Base-by-base conservation (phyloP, 345 rosid species). In the Euphorbia lathyris region DNA sequence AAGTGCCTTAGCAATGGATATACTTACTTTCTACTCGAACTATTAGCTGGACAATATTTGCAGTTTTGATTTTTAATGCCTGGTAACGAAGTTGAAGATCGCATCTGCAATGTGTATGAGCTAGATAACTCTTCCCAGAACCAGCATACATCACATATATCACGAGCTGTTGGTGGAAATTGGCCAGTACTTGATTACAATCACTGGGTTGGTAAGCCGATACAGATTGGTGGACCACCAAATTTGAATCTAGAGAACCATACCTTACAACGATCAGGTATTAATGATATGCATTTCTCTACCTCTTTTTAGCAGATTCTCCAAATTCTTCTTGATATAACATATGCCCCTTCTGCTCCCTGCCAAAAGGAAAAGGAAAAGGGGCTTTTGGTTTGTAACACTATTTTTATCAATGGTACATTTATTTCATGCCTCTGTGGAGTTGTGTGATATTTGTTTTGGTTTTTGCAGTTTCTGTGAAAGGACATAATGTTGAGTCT, bases 21-120 rank as follows among this genome's bases (percentile, higher is more conserved):
- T 58, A 70, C 77, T 60, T 48, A 55, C 52, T 42, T 48, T 75
- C 23, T 30, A 47, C 38, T n/a, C 42, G 74, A 77, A 78, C 57
- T 53, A 73, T 58, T 65, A 72, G 80, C 72, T 75, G 78, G 65
- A 72, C 73, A 50, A 50, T 12, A 43, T 48, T 72, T 70, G 70
- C 76, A 58, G 55, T 68, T 65, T 34, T 58, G 30, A 52, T 74
- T 66, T 80, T 83, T 76, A 80, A 84, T 86, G 86, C 90, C 82
- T 81, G 85, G 73, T 71, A 71, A 80, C 77, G 75, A 71, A 75
- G 63, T 71, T 75, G 83, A 79, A 69, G 76, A 80, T 66, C 76
- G 84, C 55, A 63, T 80, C 74, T 64, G 58, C 80, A 68, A 73
- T 73, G 70, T 73, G n/a, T 83, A 76, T 61, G 82, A 76, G 71